Conservation (phyloP, 164 flowering plant species). For the Sedum album region DNA sequence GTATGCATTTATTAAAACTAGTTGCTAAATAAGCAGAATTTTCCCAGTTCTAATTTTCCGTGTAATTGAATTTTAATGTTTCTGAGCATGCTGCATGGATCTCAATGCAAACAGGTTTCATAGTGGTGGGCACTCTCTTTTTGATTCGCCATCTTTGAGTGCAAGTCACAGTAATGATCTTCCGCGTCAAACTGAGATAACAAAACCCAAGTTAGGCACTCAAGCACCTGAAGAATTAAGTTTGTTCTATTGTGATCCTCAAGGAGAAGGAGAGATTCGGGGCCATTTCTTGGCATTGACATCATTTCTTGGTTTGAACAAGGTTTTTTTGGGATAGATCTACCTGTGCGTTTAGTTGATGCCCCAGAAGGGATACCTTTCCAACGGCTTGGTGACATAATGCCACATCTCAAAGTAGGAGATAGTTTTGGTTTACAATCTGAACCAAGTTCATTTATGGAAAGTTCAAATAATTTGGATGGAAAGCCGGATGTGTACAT, state of each 20-base stretch:
- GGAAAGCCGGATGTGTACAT: slow-evolving; percentile 24
- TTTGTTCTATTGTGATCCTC: slow-evolving; percentile 81
- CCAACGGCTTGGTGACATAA: slow-evolving; percentile 52
- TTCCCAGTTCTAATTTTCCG: no score
- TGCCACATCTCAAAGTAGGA: slow-evolving; percentile 55
- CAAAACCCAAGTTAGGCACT: slow-evolving; percentile 16
- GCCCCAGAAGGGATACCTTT: slow-evolving; percentile 71
- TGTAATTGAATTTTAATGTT: neutral
- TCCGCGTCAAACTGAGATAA: slow-evolving; percentile 14
- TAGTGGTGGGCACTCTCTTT: neutral
- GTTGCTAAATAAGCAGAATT: no score
- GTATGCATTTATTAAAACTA: neutral
- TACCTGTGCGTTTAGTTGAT: slow-evolving; percentile 68
- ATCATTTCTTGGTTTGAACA: slow-evolving; percentile 86
- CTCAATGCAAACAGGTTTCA: neutral
- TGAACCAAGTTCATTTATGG: slow-evolving; percentile 18
- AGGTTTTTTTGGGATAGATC: slow-evolving; percentile 79
- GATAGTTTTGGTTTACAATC: slow-evolving; percentile 16
- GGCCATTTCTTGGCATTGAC: slow-evolving; percentile 90
- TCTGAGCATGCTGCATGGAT: neutral
- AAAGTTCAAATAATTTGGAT: slow-evolving; percentile 23
- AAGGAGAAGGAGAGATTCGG: slow-evolving; percentile 78
- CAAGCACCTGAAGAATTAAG: slow-evolving; percentile 57
- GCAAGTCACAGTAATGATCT: slow-evolving; percentile 16
- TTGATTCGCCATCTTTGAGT: slow-evolving; percentile 20